A percentile compares a stretch with the other conserved stretches of the same genome.
These are phyloP conservation scores for Trypanosoma rangeli DNA, from an alignment of 208 protist species.

Conservation along the genomic window DNA sequence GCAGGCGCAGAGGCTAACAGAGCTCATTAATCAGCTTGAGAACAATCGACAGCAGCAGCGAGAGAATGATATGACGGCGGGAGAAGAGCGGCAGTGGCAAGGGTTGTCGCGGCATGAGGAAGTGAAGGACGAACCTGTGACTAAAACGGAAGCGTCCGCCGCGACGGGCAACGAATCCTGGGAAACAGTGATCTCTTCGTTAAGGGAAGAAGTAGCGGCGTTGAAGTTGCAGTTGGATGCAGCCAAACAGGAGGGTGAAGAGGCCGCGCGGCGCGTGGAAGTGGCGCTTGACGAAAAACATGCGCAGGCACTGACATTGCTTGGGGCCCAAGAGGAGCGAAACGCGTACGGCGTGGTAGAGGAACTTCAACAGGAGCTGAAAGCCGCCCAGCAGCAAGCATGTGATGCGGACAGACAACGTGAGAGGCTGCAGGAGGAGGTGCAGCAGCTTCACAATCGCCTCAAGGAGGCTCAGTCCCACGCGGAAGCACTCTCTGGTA, in stretches of 20 bases:
- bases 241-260: conserved; percentile 2
- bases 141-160: neutral
- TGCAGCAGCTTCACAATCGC: neutral
- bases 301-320: neutral
- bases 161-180: neutral
- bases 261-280: neutral
- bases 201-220: conserved; percentile 5
- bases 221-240: conserved; percentile 4
- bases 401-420: neutral
- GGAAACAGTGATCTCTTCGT: neutral
- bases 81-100: neutral
- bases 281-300: neutral
- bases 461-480: conserved; percentile 8
- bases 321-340: neutral
- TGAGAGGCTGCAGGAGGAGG: conserved; percentile 10
- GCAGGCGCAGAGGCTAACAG: conserved; percentile 5
- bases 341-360: conserved; percentile 6
- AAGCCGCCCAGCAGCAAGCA: conserved; percentile 2
- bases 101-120: neutral
- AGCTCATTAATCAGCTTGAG: conserved; percentile 13
- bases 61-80: neutral
- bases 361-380: conserved; percentile 11
- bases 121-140: neutral
- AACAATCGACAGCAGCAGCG: neutral
- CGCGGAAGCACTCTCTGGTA: neutral